Base-by-base conservation (phyloP, 2,329 filamentous ascomycete genomes). In the Lachnellula occidentalis region DNA sequence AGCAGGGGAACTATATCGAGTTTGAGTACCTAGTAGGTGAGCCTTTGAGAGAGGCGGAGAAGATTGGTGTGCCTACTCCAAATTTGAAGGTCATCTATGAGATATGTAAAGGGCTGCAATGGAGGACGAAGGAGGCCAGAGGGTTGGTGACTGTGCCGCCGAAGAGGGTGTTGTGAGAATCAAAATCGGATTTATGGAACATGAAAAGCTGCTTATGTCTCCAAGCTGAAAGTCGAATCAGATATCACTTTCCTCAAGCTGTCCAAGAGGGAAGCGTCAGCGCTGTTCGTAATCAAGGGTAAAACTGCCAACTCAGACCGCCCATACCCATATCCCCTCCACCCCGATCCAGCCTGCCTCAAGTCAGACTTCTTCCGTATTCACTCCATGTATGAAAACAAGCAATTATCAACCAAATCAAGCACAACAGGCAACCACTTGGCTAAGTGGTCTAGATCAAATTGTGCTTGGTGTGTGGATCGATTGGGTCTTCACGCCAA, bases 1-100 rank as follows among this genome's bases (percentile, higher is more conserved):
- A 27, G 37, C 58, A 73, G 74, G 74, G 77, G 9, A 80, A 80
- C 61, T 77, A 74, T 51, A 75, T 80, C 74, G 78, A 80, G 63
- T 64, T 78, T 58, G 78, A 80, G 61, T 77, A 79, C 36, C 78
- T 80, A 46, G 59, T 80, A n/a, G 77, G 78, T 1, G 78, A 79
- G 61, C 76, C 77, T 6, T 72, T 80, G 39, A 65, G 76, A 53
- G 72, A 77, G 27, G 77, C 77, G 12, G 66, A 74, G 56, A 72
- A 72, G 57, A 70, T 75, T 50, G 77, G 77, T 0, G 69, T 75
- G 12, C 74, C 76, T 59, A 76, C 78, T 73, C 76, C 76, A 5
- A 66, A 76, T 58, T 54, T 79, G 66, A 75, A 78, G 66, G 78
- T 69, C 12, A 66, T 80, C 64, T 80, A 80, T 69, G 77, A 77